Base-by-base conservation (phyloP, 352 stramenopile species). In the Chrysophaeum taylorii region DNA sequence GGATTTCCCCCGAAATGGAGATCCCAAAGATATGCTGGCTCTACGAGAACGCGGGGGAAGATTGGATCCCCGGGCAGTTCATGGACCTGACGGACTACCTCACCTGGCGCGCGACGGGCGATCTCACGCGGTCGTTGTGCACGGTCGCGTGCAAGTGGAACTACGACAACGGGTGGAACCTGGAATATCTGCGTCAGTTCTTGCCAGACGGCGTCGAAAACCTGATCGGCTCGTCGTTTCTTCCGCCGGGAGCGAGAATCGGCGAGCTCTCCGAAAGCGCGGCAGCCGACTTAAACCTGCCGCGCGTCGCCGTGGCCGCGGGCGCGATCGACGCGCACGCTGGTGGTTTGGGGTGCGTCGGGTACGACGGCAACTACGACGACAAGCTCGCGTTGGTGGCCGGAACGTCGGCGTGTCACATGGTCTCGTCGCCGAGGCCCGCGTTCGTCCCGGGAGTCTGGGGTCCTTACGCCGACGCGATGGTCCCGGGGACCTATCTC, bases 241-340 rank as follows among this genome's bases (percentile, higher is more conserved):
- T 36, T 23, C 27, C 33, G 0, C 70, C 70, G 0, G 70, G 70
- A 21, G n/a, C 25, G 18, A 15, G 70, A 2, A 31, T 31, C 14
- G 61, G 43, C 50, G 60, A 43, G 2, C 52, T 74, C 0, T 53
- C 42, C 21, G 1, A 5, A 4, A 25, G 2, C 5, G 64, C 50
- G 0, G 61, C 70, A 14, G 31, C 29, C 4, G 70, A 74, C 35
- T 31, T 74, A 2, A 63, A 63, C 25, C 64, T 74, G 0, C 35
- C 1, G 54, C 35, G 37, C n/a, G 23, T 33, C 33, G 45, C 37
- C 18, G 64, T 71, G 7, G 64, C 39, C 5, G 27, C 39, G 23
- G 64, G 70, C 64, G 36, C 71, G 18, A 74, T 74, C 35, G 70
- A 74, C 42, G 70, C 70, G 37, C 70, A 74, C 57, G 69, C 48